Evolutionary conservation across 495 filamentous ascomycete species (phyloP).

Genomic region (Aspergillus panamensis): DNA sequence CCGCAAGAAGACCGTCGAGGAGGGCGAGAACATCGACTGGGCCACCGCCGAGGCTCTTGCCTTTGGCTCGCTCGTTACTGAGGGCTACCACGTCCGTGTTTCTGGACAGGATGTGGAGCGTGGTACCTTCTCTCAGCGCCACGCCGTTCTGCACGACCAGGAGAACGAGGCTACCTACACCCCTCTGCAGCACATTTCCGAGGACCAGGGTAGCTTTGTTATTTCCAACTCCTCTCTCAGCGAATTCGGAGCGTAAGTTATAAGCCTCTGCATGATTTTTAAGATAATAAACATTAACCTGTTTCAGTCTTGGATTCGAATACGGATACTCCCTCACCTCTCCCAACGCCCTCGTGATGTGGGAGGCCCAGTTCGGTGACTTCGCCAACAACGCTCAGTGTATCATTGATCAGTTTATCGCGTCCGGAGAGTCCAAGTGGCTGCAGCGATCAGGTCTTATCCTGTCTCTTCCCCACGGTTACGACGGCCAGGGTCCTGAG

Average conservation of each 20-base stretch:
- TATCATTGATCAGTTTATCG: slow-evolving; percentile 98
- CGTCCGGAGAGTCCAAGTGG: slow-evolving; percentile 97
- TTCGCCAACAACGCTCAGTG: slow-evolving; percentile 99
- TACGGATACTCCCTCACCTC: slow-evolving; percentile 98
- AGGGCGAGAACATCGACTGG: slow-evolving; percentile 96
- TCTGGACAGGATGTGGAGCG: slow-evolving; percentile 99
- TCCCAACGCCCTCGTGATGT: slow-evolving; percentile 94
- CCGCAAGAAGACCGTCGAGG: slow-evolving; percentile 86
- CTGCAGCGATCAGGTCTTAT: slow-evolving; percentile 94
- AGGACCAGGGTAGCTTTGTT: slow-evolving; percentile 89
- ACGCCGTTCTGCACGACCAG: slow-evolving; percentile 96
- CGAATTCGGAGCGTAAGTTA: slow-evolving; percentile 80
- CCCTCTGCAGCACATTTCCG: slow-evolving; percentile 80
- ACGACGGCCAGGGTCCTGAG: slow-evolving; percentile 97
- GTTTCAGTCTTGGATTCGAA: slow-evolving; percentile 79
- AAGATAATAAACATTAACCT: slow-evolving; percentile 17
- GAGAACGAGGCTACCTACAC: slow-evolving; percentile 89
- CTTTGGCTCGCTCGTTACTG: slow-evolving; percentile 82
- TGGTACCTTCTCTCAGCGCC: slow-evolving; percentile 98
- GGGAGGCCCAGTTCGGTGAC: slow-evolving; percentile 99
- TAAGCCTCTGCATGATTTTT: background rate
- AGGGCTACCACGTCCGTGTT: slow-evolving; percentile 94
- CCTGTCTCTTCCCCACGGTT: slow-evolving; percentile 92
- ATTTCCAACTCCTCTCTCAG: slow-evolving; percentile 96
- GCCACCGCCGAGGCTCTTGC: slow-evolving; percentile 95